Evolutionary conservation across 2,329 filamentous ascomycete species (phyloP), one percentile per base, ranked within the genome.

Genomic region (Tolypocladium cylindrosporum): DNA sequence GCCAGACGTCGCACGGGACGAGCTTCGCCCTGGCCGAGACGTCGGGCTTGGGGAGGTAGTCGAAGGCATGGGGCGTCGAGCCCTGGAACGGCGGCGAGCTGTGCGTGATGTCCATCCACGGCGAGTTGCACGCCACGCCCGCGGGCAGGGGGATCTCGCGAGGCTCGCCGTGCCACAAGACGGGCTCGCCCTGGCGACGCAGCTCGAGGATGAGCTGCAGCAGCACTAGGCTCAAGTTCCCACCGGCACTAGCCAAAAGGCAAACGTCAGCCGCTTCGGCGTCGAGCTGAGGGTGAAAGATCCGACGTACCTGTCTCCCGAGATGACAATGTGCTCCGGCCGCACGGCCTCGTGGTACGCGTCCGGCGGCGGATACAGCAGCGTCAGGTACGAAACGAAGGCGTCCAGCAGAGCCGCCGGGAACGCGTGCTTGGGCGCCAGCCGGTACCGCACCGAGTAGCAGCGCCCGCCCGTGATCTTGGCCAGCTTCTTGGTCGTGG

Each of bases 391-490:
- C 0, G 87, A 84, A 39, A 87, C 77, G 11, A 93, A 72, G 1
- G 82, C 87, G 67, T 94, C 90, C 50, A 93, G 74, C 8, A 94
- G 71, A 1, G 88, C 88, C 0, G 87, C 77, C 0, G 90, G 90
- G 67, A 94, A 94, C 0, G 88, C 82, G 60, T 86, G 74, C 68
- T 91, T 86, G 0, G 90, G 90, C 14, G 88, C 83, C 3, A 94
- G 79, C 7, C 90, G 79, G 71, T 93, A 93, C 4, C 88, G 81
- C 6, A 92, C 84, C 37, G 81, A 86, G 72, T 89, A 89, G 43
- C 85, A 84, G 8, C 87, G 79, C 2, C 89, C 88, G 31, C 82
- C 80, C 0, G 83, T 87, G 58, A 85, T 69, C 66, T 86, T 84
- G 27, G 88, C 87, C 16, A 93, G 73, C 55, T 79, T 81, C 59